These are phyloP conservation scores for Clonostachys byssicola DNA, from an alignment of 2,329 filamentous ascomycete species.

Conservation along the genomic window DNA sequence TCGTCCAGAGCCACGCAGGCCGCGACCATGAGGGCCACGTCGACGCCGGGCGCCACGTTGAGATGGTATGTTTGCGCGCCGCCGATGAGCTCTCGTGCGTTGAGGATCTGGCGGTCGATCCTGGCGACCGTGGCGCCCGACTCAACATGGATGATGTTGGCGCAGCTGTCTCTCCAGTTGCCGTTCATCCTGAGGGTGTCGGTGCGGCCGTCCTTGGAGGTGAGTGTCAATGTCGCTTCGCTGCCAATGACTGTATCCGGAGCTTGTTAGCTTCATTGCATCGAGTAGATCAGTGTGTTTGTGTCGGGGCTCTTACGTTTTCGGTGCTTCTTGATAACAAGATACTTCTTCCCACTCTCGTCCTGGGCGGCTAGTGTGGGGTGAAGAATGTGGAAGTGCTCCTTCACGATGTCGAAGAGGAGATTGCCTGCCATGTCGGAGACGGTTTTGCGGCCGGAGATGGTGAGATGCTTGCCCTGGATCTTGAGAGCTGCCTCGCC, in stretches of 20 bases:
- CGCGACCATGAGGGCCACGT: conserved; percentile 61
- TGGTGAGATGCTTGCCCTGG: conserved; percentile 46
- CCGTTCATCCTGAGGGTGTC: conserved; percentile 54
- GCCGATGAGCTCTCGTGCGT: conserved; percentile 50
- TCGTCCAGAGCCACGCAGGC: conserved; percentile 67
- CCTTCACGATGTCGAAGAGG: conserved; percentile 55
- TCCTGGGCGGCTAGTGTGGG: conserved; percentile 46
- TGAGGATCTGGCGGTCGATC: conserved; percentile 56
- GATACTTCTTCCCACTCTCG: conserved; percentile 36
- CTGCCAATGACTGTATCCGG: conserved; percentile 38
- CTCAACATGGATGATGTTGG: conserved; percentile 51
- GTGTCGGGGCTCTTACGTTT: conserved; percentile 32
- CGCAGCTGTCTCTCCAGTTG: conserved; percentile 52
- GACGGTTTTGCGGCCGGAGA: conserved; percentile 52
- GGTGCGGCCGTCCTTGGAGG: conserved; percentile 33
- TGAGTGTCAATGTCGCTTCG: conserved; percentile 54
- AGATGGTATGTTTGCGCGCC: conserved; percentile 64
- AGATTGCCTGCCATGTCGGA: conserved; percentile 46
- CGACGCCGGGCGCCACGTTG: conserved; percentile 58
- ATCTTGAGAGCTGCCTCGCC: conserved; percentile 52
- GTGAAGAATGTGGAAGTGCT: conserved; percentile 40
- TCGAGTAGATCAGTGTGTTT: neutral
- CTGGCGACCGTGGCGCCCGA: conserved; percentile 47
- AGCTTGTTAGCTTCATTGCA: conserved; percentile 3
- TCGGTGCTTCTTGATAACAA: conserved; percentile 52